Conservation (phyloP, 768 basidiomycete genomes). For the Suillus decipiens region DNA sequence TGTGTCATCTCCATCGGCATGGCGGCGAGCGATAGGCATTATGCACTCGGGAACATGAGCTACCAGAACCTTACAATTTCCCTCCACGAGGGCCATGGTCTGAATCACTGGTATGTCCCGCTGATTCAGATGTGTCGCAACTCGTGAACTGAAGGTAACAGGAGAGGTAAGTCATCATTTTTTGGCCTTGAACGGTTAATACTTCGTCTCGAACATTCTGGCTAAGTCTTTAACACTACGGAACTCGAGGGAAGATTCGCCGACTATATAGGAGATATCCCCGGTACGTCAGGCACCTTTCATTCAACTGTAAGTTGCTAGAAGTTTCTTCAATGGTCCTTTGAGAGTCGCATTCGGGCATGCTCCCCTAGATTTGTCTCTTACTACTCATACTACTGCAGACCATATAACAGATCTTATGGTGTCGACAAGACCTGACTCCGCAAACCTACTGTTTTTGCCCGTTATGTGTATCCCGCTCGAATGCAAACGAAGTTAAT, state of each 20-base stretch:
- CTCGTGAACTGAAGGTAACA: too few relatives aligned
- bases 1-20: background rate
- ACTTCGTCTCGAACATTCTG: background rate
- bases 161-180: too few relatives aligned
- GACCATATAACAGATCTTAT: too few relatives aligned
- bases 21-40: background rate
- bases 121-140: too few relatives aligned
- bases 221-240: background rate
- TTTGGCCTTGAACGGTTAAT: constrained; percentile 22
- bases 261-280: background rate
- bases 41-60: background rate
- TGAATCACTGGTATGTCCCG: too few relatives aligned
- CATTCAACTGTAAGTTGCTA: background rate
- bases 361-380: background rate
- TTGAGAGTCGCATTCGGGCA: background rate
- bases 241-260: background rate
- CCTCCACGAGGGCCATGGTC: too few relatives aligned
- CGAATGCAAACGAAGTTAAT: too few relatives aligned
- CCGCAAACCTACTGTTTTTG: too few relatives aligned
- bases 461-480: too few relatives aligned
- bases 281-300: background rate
- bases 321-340: background rate
- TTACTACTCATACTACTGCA: background rate
- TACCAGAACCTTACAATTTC: background rate
- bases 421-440: too few relatives aligned